A percentile compares a stretch with the other conserved stretches of the same genome.
phyloP scores from a whole-genome alignment of 1,284 basidiomycete genomes.

The Microbotryomycetes sp. region DNA sequence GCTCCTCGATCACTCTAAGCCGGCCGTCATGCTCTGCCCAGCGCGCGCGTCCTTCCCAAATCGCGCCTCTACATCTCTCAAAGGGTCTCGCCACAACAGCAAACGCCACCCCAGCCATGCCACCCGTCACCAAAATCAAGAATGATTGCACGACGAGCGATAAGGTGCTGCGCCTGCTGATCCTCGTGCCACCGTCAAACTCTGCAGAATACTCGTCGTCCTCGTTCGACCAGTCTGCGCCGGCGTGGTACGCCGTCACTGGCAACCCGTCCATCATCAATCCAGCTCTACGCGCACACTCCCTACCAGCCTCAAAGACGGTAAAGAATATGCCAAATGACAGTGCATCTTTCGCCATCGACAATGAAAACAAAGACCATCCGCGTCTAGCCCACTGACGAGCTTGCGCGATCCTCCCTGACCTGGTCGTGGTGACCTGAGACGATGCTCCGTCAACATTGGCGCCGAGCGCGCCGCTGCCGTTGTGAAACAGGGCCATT shows the following conservation, averaged over 20 bases:
- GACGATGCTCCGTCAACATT: not conserved
- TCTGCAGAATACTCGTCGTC: conserved; percentile 8
- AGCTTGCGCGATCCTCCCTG: conserved; percentile 26
- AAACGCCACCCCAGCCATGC: conserved; percentile 35
- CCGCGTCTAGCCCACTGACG: conserved; percentile 32
- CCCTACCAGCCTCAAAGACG: conserved; percentile 41
- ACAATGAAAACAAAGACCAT: conserved; percentile 39
- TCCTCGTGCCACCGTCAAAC: not conserved
- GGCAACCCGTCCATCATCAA: conserved; percentile 35
- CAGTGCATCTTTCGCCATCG: conserved; percentile 39
- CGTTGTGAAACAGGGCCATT: conserved; percentile 33
- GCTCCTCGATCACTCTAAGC: conserved; percentile 7
- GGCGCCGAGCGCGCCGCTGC: not conserved
- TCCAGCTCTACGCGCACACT: conserved; percentile 36
- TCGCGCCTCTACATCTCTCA: conserved; percentile 39
- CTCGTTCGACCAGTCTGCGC: not conserved
- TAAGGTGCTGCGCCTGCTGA: conserved; percentile 1
- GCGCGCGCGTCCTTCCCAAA: conserved; percentile 38
- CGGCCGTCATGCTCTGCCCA: conserved; percentile 36
- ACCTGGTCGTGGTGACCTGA: conserved; percentile 27
- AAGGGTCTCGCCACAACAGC: conserved; percentile 39
- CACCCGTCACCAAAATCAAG: conserved; percentile 34
- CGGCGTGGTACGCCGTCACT: conserved; percentile 3
- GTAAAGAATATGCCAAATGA: conserved; percentile 41
- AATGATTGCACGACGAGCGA: conserved; percentile 33